Percentiles rank a stretch among this genome's conserved stretches.
phyloP scores from a whole-genome alignment of 345 rosid genomes.

The Citropsis articulata region DNA sequence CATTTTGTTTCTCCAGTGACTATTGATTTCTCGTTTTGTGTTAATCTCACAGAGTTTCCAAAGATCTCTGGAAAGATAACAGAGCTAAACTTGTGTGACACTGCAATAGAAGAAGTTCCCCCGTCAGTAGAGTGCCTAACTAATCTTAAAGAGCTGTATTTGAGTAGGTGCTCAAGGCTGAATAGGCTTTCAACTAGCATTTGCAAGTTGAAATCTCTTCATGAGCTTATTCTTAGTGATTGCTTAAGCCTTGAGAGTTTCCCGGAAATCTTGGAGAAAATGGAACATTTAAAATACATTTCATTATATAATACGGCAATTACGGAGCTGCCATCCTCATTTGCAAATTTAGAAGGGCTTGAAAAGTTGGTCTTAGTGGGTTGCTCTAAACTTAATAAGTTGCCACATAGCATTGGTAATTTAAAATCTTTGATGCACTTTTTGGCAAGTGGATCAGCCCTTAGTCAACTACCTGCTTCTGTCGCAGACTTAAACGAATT shows the following conservation, averaged over 20 bases:
- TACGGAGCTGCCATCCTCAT: neutral
- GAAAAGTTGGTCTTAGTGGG: neutral
- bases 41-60: slow-evolving; percentile 1
- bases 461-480: neutral
- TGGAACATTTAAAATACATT: neutral
- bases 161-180: neutral
- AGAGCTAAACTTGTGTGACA: neutral
- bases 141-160: neutral
- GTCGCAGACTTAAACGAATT: neutral
- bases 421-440: neutral
- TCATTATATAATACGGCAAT: neutral
- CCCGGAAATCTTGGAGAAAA: neutral
- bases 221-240: neutral
- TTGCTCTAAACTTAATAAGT: neutral
- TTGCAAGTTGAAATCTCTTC: neutral
- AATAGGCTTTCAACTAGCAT: neutral
- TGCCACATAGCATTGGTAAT: neutral
- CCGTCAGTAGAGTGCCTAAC: neutral
- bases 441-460: neutral
- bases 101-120: slow-evolving; percentile 5
- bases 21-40: neutral
- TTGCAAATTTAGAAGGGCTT: neutral
- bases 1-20: neutral
- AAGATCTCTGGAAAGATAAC: neutral
- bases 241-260: neutral